A percentile compares a stretch with the other conserved stretches of the same genome.
These are phyloP conservation scores for Yarrowia sp. DNA, from an alignment of 805 yeast genomes.

Conservation along the genomic window DNA sequence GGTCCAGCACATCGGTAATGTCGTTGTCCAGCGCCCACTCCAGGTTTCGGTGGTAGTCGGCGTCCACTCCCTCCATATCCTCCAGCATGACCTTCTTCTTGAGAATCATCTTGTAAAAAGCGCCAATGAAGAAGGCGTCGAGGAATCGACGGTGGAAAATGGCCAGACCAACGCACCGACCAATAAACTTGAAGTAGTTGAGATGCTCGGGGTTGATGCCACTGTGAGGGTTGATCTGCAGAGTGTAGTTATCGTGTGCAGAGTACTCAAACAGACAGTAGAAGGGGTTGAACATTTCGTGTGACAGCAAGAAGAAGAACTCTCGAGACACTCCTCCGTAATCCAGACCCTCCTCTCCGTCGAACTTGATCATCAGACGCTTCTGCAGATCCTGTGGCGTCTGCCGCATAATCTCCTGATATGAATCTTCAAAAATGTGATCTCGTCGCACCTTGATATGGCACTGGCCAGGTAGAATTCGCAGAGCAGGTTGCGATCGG, in stretches of 20 bases:
- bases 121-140: slow-evolving; percentile 98
- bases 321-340: slow-evolving; percentile 99
- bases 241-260: slow-evolving; percentile 95
- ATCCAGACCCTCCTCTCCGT: slow-evolving; percentile 99
- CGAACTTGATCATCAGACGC: slow-evolving; percentile 95
- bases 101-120: slow-evolving; percentile 95
- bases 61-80: slow-evolving; percentile 99
- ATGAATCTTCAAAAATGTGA: slow-evolving; percentile 94
- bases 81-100: slow-evolving; percentile 90
- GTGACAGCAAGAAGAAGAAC: slow-evolving; percentile 92
- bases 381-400: slow-evolving; percentile 97
- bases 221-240: slow-evolving; percentile 96
- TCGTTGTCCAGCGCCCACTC: slow-evolving; percentile 96
- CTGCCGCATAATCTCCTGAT: slow-evolving; percentile 98
- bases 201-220: slow-evolving; percentile 97
- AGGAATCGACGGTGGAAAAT: slow-evolving; percentile 96
- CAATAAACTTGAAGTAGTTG: slow-evolving; percentile 96
- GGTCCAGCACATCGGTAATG: slow-evolving; percentile 79
- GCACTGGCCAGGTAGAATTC: slow-evolving; percentile 98
- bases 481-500: slow-evolving; percentile 95
- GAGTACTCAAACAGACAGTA: slow-evolving; percentile 96
- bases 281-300: slow-evolving; percentile 98
- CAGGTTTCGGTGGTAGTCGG: slow-evolving; percentile 90
- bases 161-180: slow-evolving; percentile 96
- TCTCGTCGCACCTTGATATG: slow-evolving; percentile 96